Percentiles rank a stretch among this genome's conserved stretches.
These are phyloP conservation scores for Suhomyces guaymorum DNA, from an alignment of 1,139 yeast genomes.

Conservation along the genomic window DNA sequence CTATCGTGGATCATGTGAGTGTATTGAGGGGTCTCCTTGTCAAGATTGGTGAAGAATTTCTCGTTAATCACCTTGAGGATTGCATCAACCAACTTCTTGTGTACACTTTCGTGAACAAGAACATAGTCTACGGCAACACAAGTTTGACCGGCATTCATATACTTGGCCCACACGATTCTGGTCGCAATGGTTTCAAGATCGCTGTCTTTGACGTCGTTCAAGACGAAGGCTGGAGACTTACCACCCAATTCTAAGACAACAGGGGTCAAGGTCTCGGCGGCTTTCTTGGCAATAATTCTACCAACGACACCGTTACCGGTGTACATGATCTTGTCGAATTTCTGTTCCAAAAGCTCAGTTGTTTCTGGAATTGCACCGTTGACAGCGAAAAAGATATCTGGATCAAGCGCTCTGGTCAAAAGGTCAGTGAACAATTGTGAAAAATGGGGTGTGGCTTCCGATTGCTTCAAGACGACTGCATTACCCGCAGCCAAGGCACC, in stretches of 20 bases:
- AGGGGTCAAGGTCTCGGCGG: conserved; percentile 85
- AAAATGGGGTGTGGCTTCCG: conserved; percentile 71
- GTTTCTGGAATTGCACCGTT: conserved; percentile 78
- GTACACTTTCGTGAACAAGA: conserved; percentile 57
- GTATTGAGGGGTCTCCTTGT: conserved; percentile 33
- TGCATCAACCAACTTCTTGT: conserved; percentile 44
- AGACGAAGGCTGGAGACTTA: conserved; percentile 80
- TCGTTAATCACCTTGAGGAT: conserved; percentile 44
- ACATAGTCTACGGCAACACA: conserved; percentile 89
- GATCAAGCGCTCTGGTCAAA: conserved; percentile 55
- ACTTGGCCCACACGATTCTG: conserved; percentile 77
- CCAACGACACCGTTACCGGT: conserved; percentile 85
- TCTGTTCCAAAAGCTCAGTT: conserved; percentile 60
- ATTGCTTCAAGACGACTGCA: conserved; percentile 75
- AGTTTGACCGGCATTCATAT: conserved; percentile 84
- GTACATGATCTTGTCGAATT: conserved; percentile 80
- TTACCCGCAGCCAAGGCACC: conserved; percentile 92
- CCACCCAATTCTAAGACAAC: conserved; percentile 86
- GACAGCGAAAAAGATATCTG: conserved; percentile 59
- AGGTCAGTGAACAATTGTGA: conserved; percentile 56
- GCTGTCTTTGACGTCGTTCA: conserved; percentile 47
- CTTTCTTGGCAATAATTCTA: conserved; percentile 71
- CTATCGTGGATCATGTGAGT: conserved; percentile 67
- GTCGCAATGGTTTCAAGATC: conserved; percentile 58
- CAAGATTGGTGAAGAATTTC: conserved; percentile 47